Conservation (phyloP, 257 asterid species). For the Gardenia jasminoides region DNA sequence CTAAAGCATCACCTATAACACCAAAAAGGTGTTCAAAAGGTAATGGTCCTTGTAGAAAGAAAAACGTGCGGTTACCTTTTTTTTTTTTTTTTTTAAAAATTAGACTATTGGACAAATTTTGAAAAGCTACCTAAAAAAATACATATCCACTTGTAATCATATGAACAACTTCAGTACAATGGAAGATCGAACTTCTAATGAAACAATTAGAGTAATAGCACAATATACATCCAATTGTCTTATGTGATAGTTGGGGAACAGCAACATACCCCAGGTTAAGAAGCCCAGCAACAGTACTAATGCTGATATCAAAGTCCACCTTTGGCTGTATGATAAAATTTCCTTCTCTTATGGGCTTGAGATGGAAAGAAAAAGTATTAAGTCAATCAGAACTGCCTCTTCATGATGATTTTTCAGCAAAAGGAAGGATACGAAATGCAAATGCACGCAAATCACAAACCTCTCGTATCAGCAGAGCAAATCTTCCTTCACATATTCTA, state of each 20-base stretch:
- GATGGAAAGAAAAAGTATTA: constrained; percentile 15
- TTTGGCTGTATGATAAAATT: constrained; percentile 93
- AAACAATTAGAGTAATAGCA: neutral
- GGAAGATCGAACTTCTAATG: neutral
- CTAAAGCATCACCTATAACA: neutral
- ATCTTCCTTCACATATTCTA: constrained; percentile 96
- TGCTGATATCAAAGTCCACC: constrained; percentile 99
- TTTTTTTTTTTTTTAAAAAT: too few species aligned
- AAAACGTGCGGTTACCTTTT: neutral
- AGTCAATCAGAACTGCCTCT: constrained; percentile 15
- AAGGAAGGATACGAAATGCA: constrained; percentile 1
- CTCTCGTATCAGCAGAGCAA: constrained; percentile 93
- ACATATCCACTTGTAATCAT: neutral
- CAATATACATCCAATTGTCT: neutral
- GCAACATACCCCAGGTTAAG: constrained; percentile 91
- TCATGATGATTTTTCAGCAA: constrained; percentile 16
- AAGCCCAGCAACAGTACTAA: constrained; percentile 95
- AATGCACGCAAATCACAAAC: constrained; percentile 37
- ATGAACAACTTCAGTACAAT: neutral
- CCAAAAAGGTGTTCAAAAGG: neutral
- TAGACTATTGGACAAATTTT: neutral
- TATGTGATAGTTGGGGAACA: neutral
- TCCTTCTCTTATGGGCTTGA: constrained; percentile 96
- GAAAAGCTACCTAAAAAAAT: neutral
- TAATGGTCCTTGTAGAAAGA: neutral